Base-by-base conservation (phyloP, 140 eudicot genomes). In the Anethum foeniculum region DNA sequence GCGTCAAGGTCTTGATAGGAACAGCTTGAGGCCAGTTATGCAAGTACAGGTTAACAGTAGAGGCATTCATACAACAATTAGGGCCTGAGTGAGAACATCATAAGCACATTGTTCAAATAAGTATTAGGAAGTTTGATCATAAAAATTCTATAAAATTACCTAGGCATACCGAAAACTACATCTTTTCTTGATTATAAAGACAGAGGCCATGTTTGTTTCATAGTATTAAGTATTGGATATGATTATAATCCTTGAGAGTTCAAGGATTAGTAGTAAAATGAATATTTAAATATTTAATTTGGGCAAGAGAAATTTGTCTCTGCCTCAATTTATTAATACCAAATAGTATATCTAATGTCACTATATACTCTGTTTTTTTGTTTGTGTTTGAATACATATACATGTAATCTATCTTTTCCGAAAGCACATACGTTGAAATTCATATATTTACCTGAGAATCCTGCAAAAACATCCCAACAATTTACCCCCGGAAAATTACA, bases 61-160 rank as follows among this genome's bases (percentile, higher is more conserved):
- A 67, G 41, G 43, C 39, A 67, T 67, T 67, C 73, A 67, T 67
- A 67, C 73, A 67, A 13, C 73, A 67, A 15, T 67, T 67, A 32
- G 73, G 73, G 23, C 73, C 73, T 67, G 1, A 8, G 18, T 32
- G 7, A 14, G 21, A 11, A 67, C 23, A 32, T 28, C 41, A 30
- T 67, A 30, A 13, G 9, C 67, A 60, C 15, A 60, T n/a, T 60
- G 9, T 60, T 60, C 68, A 0, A 60, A 25, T 9, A 10, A 23
- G 32, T 18, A 19, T 54, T 1, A 5, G 25, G 25, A 54, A 54
- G 21, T 49, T 49, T 15, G 58, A 49, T 49, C 7, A 15, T 49
- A 16, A 49, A 14, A 49, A 13, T 13, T 14, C 15, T 14, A 49
- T 52, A 18, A 16, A 52, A 52, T 52, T 16, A 18, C 8, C 14